Evolutionary conservation across 163 green algal genomes (phyloP), one percentile per base, ranked within the genome.

Genomic region (Chlorella variabilis): DNA sequence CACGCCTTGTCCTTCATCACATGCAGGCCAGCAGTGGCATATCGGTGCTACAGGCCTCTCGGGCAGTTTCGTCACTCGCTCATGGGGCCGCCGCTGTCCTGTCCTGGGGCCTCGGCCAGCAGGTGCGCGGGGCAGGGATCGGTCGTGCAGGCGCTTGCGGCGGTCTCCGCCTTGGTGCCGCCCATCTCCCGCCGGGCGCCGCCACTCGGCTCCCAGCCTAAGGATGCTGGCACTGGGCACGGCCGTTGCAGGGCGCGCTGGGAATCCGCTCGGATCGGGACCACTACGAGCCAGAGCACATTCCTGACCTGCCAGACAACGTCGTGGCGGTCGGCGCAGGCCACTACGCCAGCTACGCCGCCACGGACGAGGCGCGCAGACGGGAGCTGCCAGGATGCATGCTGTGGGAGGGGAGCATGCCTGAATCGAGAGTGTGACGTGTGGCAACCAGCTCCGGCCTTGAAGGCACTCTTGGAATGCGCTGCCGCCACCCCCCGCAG

Each of bases 311-410:
- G 54, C 75, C 80, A 0, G 27, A 38, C 18, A 56, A 85, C 49
- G 58, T 87, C 23, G 59, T 33, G n/a, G 31, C 71, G 4, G 58
- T 89, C 27, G 81, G 81, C 11, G 84, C 84, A 1, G 84, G 84
- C n/a, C 70, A 84, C 63, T 87, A 75, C 68, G 39, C 62, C 45
- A 85, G 75, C 71, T 80, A 84, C 75, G 73, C 84, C 0, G 61
- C 70, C 36, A 87, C 83, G 18, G 1, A 18, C 20, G 59, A 69
- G 38, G 65, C 11, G 38, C 31, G 63, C 45, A 34, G 34, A 6
- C 8, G 3, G 29, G 29, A 2, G 31, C 8, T 71, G 71, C 18
- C 9, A 5, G 11, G n/a, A n/a, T 51, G 34, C 6, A 13, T 29
- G 6, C 13, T 38, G 11, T 9, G 25, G 2, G 4, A 23, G 15